Conservation (phyloP, 257 asterid genomes). For the Paulownia fortunei region DNA sequence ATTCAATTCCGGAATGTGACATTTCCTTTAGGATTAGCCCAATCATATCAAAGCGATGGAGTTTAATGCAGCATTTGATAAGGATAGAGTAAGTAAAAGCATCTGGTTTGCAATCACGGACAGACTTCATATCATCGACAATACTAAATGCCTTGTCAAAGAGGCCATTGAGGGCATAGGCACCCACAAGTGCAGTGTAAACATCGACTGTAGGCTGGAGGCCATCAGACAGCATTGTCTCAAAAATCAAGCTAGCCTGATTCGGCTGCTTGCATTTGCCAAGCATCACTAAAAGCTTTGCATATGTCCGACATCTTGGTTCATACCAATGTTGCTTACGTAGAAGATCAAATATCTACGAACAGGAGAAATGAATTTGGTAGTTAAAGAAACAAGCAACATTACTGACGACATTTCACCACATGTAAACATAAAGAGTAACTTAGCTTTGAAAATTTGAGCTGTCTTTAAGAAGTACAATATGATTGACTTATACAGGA, state of each 20-base stretch:
- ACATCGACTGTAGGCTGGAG: slow-evolving; percentile 72
- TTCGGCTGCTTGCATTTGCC: slow-evolving; percentile 85
- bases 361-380: slow-evolving; percentile 13
- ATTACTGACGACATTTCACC: slow-evolving; percentile 2
- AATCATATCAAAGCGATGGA: slow-evolving; percentile 58
- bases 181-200: slow-evolving; percentile 84
- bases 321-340: slow-evolving; percentile 88
- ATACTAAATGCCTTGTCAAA: slow-evolving; percentile 63
- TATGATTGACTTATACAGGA: background rate
- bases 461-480: background rate
- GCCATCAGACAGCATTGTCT: slow-evolving; percentile 72
- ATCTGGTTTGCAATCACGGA: slow-evolving; percentile 71
- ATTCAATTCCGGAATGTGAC: slow-evolving; percentile 64
- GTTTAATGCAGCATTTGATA: slow-evolving; percentile 67
- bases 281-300: slow-evolving; percentile 85
- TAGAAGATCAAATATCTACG: slow-evolving; percentile 81
- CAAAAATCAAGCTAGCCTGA: slow-evolving; percentile 71
- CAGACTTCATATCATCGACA: slow-evolving; percentile 67
- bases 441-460: background rate
- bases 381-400: slow-evolving; percentile 23
- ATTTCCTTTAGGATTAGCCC: slow-evolving; percentile 62
- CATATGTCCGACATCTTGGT: slow-evolving; percentile 73
- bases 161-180: slow-evolving; percentile 69
- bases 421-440: background rate
- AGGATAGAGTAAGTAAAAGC: slow-evolving; percentile 81